Conservation (phyloP, 2,329 filamentous ascomycete species). For the Botryotinia narcissicola region DNA sequence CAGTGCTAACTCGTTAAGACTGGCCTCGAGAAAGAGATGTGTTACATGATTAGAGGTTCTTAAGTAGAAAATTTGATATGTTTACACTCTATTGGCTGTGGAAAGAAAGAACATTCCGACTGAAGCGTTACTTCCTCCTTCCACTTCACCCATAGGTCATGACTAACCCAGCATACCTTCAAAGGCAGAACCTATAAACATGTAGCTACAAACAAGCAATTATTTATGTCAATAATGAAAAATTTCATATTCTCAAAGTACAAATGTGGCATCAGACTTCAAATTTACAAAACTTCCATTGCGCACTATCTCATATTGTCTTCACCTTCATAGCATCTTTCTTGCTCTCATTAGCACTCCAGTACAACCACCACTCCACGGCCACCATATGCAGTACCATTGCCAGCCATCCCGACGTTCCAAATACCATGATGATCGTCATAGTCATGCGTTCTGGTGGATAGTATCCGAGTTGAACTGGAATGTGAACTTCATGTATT, state of each 20-base stretch:
- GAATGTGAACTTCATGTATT: not conserved
- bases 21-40: not conserved
- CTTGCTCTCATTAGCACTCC: not conserved
- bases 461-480: not conserved
- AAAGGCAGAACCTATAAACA: not conserved
- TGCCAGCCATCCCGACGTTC: not conserved
- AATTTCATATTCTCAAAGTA: no score
- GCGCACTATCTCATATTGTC: not conserved
- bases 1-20: not conserved
- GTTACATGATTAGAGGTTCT: not conserved
- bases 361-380: slow-evolving; percentile 1
- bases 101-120: not conserved
- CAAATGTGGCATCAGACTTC: not conserved
- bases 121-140: not conserved
- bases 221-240: not conserved
- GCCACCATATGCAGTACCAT: not conserved
- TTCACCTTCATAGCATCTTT: not conserved
- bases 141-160: not conserved
- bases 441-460: not conserved
- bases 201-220: not conserved
- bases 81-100: not conserved
- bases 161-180: not conserved
- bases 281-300: not conserved
- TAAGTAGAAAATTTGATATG: not conserved
- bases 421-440: not conserved